These are phyloP conservation scores for Microstegium vimineum DNA, from an alignment of 176 grass and related monocot genomes.

Conservation along the genomic window DNA sequence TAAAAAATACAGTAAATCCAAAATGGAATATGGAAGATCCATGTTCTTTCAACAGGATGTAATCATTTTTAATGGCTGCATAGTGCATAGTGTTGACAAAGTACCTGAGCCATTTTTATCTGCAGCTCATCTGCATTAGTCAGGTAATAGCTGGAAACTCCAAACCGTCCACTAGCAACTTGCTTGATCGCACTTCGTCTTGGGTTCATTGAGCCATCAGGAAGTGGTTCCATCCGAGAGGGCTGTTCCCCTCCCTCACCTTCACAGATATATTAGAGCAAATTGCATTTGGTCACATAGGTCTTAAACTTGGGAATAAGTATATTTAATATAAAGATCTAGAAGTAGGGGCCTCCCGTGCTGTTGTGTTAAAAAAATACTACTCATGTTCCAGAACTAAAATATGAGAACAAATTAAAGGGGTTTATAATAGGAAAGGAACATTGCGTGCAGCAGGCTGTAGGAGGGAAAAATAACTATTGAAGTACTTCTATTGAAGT, in stretches of 20 bases:
- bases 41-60: slow-evolving; percentile 10
- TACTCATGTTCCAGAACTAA: not conserved
- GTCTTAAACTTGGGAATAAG: not conserved
- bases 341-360: not conserved
- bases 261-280: slow-evolving; percentile 31
- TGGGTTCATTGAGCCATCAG: slow-evolving; percentile 91
- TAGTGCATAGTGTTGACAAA: slow-evolving; percentile 12
- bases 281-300: not conserved
- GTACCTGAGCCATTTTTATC: slow-evolving; percentile 99
- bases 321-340: not conserved
- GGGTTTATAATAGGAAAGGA: not conserved
- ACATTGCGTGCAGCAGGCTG: not conserved
- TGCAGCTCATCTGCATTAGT: slow-evolving; percentile 99
- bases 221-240: slow-evolving; percentile 84
- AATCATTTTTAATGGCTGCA: slow-evolving; percentile 2
- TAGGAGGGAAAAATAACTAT: not conserved
- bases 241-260: slow-evolving; percentile 98
- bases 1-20: slow-evolving; percentile 22
- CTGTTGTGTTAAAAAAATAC: not conserved
- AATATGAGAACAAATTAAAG: slow-evolving; percentile 7
- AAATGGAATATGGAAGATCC: not conserved
- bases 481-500: not conserved
- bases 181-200: slow-evolving; percentile 98
- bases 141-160: slow-evolving; percentile 94
- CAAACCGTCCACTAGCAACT: slow-evolving; percentile 97